Conservation (phyloP, 2,329 filamentous ascomycete genomes). For the Phialophora chinensis region DNA sequence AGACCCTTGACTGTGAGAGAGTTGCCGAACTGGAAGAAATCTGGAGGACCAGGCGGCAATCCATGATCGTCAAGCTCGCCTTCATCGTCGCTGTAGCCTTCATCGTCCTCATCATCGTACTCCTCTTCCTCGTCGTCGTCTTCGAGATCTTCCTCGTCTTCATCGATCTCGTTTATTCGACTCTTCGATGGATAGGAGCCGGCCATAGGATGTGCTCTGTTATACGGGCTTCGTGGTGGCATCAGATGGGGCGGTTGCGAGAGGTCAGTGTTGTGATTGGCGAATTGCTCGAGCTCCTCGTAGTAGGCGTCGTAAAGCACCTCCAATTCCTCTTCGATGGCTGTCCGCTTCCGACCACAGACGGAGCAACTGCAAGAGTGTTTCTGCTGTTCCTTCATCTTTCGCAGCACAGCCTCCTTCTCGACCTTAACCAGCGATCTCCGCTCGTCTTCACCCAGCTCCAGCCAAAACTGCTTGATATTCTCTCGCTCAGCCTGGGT, state of each 20-base stretch:
- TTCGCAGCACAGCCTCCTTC: slow-evolving; percentile 95
- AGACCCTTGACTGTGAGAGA: slow-evolving; percentile 90
- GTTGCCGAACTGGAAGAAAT: slow-evolving; percentile 97
- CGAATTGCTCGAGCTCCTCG: slow-evolving; percentile 95
- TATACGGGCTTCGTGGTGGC: slow-evolving; percentile 61
- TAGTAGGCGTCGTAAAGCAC: slow-evolving; percentile 99
- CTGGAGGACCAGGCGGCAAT: slow-evolving; percentile 71
- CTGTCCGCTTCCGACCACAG: slow-evolving; percentile 92
- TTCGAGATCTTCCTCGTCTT: slow-evolving; percentile 63
- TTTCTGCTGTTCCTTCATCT: slow-evolving; percentile 99
- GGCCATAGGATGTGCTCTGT: slow-evolving; percentile 50
- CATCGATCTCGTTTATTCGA: slow-evolving; percentile 65
- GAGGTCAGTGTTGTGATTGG: slow-evolving; percentile 74
- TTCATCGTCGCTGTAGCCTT: slow-evolving; percentile 69
- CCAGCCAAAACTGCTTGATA: slow-evolving; percentile 98
- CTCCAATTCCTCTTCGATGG: slow-evolving; percentile 97
- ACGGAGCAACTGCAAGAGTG: slow-evolving; percentile 98
- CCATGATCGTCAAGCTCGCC: slow-evolving; percentile 67
- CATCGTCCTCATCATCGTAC: slow-evolving; percentile 70
- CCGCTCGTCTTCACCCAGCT: slow-evolving; percentile 89
- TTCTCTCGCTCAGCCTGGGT: slow-evolving; percentile 93
- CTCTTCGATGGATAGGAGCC: slow-evolving; percentile 65
- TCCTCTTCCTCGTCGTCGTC: slow-evolving; percentile 54
- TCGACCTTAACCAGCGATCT: slow-evolving; percentile 97
- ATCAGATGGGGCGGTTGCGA: slow-evolving; percentile 70